phyloP scores from a whole-genome alignment of 2,329 filamentous ascomycete genomes.

The Xylariaceae sp. region DNA sequence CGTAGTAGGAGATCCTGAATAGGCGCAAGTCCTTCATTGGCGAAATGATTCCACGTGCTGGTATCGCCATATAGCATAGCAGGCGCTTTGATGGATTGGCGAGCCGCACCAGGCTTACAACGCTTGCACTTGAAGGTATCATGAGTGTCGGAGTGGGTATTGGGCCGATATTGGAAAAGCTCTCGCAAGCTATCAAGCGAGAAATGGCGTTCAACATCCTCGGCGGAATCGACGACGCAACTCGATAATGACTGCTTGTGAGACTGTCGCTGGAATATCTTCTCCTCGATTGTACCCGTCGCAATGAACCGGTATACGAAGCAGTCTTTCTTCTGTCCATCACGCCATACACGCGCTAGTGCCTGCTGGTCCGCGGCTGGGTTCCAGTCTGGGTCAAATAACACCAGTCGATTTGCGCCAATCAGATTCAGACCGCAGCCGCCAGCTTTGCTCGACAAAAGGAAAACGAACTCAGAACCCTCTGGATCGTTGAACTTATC shows the following conservation, averaged over 20 bases:
- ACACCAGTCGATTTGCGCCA: conserved; percentile 79
- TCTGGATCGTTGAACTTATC: conserved; percentile 97
- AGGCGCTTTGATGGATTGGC: conserved; percentile 85
- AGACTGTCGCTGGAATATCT: conserved; percentile 97
- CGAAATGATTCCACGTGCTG: conserved; percentile 99
- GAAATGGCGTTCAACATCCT: conserved; percentile 97
- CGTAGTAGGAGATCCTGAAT: conserved; percentile 92
- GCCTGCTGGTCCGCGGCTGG: conserved; percentile 97
- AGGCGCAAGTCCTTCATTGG: conserved; percentile 76
- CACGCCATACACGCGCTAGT: conserved; percentile 95
- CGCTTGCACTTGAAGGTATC: conserved; percentile 99
- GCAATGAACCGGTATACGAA: conserved; percentile 99
- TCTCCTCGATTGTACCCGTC: conserved; percentile 97
- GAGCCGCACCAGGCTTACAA: conserved; percentile 80
- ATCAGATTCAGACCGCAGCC: conserved; percentile 89
- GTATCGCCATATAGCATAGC: conserved; percentile 98
- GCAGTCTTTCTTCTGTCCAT: conserved; percentile 98
- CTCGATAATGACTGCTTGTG: conserved; percentile 98
- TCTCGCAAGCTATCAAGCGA: conserved; percentile 89
- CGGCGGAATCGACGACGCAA: conserved; percentile 93
- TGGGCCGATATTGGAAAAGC: conserved; percentile 88
- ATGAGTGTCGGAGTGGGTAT: conserved; percentile 91
- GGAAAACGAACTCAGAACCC: conserved; percentile 88
- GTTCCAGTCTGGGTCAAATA: conserved; percentile 99
- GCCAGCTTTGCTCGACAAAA: conserved; percentile 96